Base-by-base conservation (phyloP, 345 rosid genomes). In the Eucalyptus regnans region DNA sequence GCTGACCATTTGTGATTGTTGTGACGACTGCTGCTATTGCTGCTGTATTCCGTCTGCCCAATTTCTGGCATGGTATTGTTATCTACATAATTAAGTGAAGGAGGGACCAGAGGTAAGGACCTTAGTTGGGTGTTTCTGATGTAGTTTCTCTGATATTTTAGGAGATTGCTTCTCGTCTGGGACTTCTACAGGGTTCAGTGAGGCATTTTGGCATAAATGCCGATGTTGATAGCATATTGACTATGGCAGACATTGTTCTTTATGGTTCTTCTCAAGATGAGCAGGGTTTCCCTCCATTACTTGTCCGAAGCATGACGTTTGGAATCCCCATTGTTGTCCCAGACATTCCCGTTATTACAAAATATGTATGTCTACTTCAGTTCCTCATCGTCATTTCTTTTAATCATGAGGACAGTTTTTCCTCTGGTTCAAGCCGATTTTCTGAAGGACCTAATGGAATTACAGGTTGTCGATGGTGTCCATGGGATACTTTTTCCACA, bases 221-320 rank as follows among this genome's bases (percentile, higher is more conserved):
- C 87, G 96, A 98, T 91, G 97, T 93, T 87, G 95, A 96, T 90
- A 90, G 93, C 86, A 92, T 96, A 89, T 90, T 98, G 87, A 88
- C 94, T 88, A 94, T 97, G 96, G 95, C 98, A 71, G 99, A 98
- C 92, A 92, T 97, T 93, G 94, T 98, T 91, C 92, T 98, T 85
- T 97, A 97, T 92, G 97, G 95, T 89, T 96, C 99, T 90, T 97
- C 98, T 87, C 99, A 96, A 91, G 98, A 95, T 92, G 99, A 97
- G 89, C 99, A 97, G 91, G 95, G 93, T 89, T 98, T 98, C 87
- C 97, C 99, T 87, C 92, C 98, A 66, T 87, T 98, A 81, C 90
- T 98, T 89, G 91, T 95, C 89, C 96, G 98, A 90, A 97, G 99
- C 89, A 96, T 98, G 99, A 96, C 96, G 85, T 95, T 96, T 90